phyloP scores from a whole-genome alignment of 1,284 basidiomycete species.

The Tilletia indica region DNA sequence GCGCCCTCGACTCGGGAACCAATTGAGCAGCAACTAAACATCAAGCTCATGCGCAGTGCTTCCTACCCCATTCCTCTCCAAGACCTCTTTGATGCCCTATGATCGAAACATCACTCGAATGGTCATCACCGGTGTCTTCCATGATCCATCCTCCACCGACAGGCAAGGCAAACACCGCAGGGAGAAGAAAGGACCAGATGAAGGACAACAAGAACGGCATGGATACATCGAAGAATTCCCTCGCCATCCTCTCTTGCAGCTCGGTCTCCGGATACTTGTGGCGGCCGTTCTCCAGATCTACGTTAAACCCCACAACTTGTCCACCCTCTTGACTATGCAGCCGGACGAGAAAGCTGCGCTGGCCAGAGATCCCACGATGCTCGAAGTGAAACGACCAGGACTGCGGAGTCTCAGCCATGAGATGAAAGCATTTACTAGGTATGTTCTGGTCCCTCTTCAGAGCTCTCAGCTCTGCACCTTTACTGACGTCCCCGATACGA shows the following conservation, averaged over 20 bases:
- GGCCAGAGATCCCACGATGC: conserved; percentile 84
- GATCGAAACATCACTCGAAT: conserved; percentile 46
- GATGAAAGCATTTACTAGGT: conserved; percentile 75
- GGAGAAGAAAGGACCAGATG: background rate
- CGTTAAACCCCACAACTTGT: conserved; percentile 75
- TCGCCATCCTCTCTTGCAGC: conserved; percentile 47
- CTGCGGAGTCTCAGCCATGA: conserved; percentile 82
- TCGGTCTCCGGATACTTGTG: conserved; percentile 49
- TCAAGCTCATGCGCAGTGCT: background rate
- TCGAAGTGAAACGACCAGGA: conserved; percentile 84
- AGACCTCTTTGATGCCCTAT: conserved; percentile 40
- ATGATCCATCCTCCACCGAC: background rate
- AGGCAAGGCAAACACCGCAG: background rate
- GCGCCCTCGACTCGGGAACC: too few relatives aligned
- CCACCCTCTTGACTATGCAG: conserved; percentile 77
- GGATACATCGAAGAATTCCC: conserved; percentile 59
- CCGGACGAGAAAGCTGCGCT: conserved; percentile 85
- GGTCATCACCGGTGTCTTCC: conserved; percentile 33
- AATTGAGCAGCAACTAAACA: too few relatives aligned
- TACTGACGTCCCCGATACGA: conserved; percentile 57
- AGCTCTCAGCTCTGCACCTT: conserved; percentile 61
- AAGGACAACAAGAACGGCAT: conserved; percentile 28
- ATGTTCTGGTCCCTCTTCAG: too few relatives aligned
- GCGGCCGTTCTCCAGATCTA: conserved; percentile 67
- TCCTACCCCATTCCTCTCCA: background rate